Evolutionary conservation across 2,329 filamentous ascomycete species (phyloP), one percentile per base, ranked within the genome.

Genomic region (Spiromastix sp.): DNA sequence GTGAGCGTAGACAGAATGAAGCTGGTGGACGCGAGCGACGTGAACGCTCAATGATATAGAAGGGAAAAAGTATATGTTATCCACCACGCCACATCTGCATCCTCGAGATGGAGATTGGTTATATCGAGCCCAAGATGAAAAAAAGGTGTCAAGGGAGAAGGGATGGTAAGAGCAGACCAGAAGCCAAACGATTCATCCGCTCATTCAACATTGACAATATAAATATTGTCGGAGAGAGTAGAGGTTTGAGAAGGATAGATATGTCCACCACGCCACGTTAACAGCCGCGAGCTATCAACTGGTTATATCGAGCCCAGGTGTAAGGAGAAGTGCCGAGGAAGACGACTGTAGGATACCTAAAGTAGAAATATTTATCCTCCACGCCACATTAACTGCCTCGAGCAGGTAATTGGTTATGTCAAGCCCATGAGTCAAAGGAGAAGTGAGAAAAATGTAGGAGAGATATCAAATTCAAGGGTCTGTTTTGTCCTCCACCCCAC

Each of bases 371-470:
- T 20, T 19, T 7, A 19, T 31, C 32, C 37, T 30, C 32, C 27
- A 36, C 32, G 37, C 32, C 32, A 36, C 33, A 26, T 39, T 25
- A 31, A 20, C 22, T n/a, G 25, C 27, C 37, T 39, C 37, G 21
- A 31, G 20, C 25, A 2, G 13, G 25, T 25, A 19, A 36, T 33
- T 27, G 37, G 32, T 36, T 31, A 32, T 29, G 4, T 3, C 26
- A 13, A 19, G 18, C 20, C 10, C 11, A 20, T 8, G 7, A 5
- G n/a, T 5, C 7, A 9, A 16, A 16, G 8, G 16, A 10, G n/a
- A 1, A 10, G n/a, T 9, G 18, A 15, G n/a, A 29, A 17, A 27
- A 24, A 22, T 15, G 12, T 28, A 22, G 15, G 13, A 30, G 21
- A 21, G 15, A 19, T 2, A 20, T 7, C 12, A 24, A 34, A n/a